phyloP scores from a whole-genome alignment of 768 basidiomycete species.

The Suillus spraguei region DNA sequence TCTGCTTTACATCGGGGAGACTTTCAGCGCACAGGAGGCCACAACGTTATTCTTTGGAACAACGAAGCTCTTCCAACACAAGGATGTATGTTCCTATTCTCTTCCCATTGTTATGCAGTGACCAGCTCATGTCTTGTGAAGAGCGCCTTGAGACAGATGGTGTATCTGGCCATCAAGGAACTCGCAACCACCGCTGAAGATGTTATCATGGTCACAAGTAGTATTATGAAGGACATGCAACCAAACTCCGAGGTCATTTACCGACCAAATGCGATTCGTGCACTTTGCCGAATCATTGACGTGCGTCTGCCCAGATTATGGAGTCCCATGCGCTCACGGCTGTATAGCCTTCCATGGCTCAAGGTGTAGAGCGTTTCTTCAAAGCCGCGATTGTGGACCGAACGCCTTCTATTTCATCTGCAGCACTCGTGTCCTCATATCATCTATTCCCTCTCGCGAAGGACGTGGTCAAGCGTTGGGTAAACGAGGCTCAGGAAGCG shows the following conservation, averaged over 20 bases:
- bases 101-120: not conserved
- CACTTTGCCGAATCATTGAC: constrained; percentile 95
- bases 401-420: constrained; percentile 93
- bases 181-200: constrained; percentile 94
- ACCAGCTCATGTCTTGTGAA: constrained; percentile 35
- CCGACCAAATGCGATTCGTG: constrained; percentile 95
- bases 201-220: constrained; percentile 99
- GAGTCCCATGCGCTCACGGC: constrained; percentile 43
- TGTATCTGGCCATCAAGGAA: constrained; percentile 99
- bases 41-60: constrained; percentile 99
- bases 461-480: constrained; percentile 98
- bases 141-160: constrained; percentile 96
- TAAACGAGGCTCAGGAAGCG: constrained; percentile 98
- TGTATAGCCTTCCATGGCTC: constrained; percentile 93
- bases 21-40: constrained; percentile 92
- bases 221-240: constrained; percentile 99
- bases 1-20: constrained; percentile 95
- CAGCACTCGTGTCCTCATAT: constrained; percentile 95
- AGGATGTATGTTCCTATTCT: constrained; percentile 74
- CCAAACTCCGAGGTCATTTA: constrained; percentile 99
- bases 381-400: constrained; percentile 98
- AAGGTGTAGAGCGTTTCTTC: constrained; percentile 98
- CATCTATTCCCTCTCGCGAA: constrained; percentile 93
- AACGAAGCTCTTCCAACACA: constrained; percentile 98
- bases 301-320: constrained; percentile 50